These are phyloP conservation scores for Paramecium pentaurelia DNA, from an alignment of 73 alveolate species.

Conservation along the genomic window DNA sequence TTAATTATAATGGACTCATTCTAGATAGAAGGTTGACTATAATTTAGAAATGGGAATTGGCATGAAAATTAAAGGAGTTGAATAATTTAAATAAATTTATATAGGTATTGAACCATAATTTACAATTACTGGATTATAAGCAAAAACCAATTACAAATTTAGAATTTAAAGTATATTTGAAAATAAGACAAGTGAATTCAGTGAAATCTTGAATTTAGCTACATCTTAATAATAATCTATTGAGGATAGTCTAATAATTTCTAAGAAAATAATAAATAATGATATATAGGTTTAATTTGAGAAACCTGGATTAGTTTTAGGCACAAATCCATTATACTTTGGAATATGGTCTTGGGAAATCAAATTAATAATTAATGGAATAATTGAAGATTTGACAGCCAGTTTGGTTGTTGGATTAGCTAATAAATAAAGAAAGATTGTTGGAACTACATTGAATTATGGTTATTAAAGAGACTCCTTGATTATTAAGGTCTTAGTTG, in stretches of 20 bases:
- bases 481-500: neutral
- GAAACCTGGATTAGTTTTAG: constrained; percentile 35
- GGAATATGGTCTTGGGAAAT: constrained; percentile 18
- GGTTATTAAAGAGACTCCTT: constrained; percentile 24
- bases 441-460: constrained; percentile 10
- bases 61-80: constrained; percentile 30
- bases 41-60: constrained; percentile 21
- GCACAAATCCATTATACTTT: neutral
- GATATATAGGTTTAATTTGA: constrained; percentile 6
- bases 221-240: neutral
- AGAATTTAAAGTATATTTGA: neutral
- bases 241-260: neutral
- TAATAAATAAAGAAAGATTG: constrained; percentile 7
- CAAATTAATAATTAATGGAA: neutral
- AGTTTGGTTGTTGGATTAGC: constrained; percentile 29
- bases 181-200: neutral
- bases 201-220: neutral
- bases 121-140: neutral
- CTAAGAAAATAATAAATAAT: neutral
- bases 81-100: constrained; percentile 9
- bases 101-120: neutral
- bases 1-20: neutral
- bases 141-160: constrained; percentile 22
- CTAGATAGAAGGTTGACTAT: neutral
- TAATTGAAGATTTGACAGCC: constrained; percentile 25